These are phyloP conservation scores for Warburgia ugandensis DNA, from an alignment of 164 flowering plant species.

Conservation along the genomic window DNA sequence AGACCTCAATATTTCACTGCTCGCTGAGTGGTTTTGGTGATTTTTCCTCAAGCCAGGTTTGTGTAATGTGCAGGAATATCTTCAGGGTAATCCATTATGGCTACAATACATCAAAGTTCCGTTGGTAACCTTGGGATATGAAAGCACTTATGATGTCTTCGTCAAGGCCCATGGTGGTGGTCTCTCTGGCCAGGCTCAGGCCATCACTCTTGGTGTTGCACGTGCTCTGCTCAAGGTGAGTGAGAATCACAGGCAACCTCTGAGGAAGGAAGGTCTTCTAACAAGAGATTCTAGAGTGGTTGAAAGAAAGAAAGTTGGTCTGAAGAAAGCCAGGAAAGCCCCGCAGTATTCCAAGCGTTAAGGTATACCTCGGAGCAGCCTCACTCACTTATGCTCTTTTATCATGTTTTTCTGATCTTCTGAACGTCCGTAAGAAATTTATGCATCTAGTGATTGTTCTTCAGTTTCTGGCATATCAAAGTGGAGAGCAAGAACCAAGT, in stretches of 20 bases:
- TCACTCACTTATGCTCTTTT: background rate
- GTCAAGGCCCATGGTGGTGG: slow-evolving; percentile 98
- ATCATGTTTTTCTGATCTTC: too few species aligned
- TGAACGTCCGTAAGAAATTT: too few species aligned
- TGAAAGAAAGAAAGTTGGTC: slow-evolving; percentile 93
- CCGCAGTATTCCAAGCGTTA: slow-evolving; percentile 87
- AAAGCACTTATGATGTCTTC: slow-evolving; percentile 75
- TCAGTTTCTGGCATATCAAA: too few species aligned
- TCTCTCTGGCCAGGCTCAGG: slow-evolving; percentile 96
- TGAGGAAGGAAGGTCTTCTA: slow-evolving; percentile 75
- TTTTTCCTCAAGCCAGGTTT: too few species aligned
- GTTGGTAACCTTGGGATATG: slow-evolving; percentile 63
- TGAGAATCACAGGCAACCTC: slow-evolving; percentile 53
- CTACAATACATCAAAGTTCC: slow-evolving; percentile 77
- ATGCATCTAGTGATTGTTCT: too few species aligned
- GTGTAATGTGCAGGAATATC: slow-evolving; percentile 63
- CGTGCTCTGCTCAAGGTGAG: slow-evolving; percentile 89
- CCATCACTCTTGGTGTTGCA: slow-evolving; percentile 85
- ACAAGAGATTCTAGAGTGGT: slow-evolving; percentile 90
- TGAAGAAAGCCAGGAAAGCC: slow-evolving; percentile 89
- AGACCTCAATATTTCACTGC: too few species aligned
- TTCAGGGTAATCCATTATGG: slow-evolving; percentile 95
- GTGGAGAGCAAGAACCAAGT: too few species aligned
- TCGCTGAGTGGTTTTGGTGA: too few species aligned
- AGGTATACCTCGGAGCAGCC: slow-evolving; percentile 15